Percentiles rank a stretch among this genome's conserved stretches.
phyloP scores from a whole-genome alignment of 257 asterid species.

The Nicotiana benthamiana region DNA sequence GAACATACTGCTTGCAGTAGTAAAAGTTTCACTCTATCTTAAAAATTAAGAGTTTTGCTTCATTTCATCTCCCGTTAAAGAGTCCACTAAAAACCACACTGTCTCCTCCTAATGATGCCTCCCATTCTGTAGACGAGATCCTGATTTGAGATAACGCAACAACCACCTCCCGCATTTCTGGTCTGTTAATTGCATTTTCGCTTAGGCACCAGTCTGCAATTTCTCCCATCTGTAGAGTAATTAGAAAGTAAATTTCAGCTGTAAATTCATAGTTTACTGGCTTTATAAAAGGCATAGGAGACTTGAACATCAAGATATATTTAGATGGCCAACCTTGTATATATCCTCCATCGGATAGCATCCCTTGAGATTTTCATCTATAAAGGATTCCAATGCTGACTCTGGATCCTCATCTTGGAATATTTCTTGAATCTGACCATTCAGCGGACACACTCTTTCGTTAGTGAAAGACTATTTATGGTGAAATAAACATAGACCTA shows the following conservation, averaged over 20 bases:
- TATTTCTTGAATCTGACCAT: constrained; percentile 39
- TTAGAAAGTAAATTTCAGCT: not conserved
- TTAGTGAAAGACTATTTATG: not conserved
- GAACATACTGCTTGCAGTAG: not conserved
- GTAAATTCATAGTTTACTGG: not conserved
- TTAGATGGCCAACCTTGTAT: constrained; percentile 39
- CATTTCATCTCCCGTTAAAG: constrained; percentile 47
- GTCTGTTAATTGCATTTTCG: constrained; percentile 69
- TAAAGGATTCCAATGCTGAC: constrained; percentile 35
- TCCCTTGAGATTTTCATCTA: constrained; percentile 52
- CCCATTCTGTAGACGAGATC: constrained; percentile 75
- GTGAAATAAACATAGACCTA: not conserved
- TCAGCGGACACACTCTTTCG: not conserved
- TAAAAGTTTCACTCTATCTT: not conserved
- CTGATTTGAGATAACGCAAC: constrained; percentile 48
- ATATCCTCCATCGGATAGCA: constrained; percentile 57
- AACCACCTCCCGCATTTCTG: constrained; percentile 72
- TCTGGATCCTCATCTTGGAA: constrained; percentile 53
- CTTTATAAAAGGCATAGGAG: not conserved
- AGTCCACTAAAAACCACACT: constrained; percentile 76
- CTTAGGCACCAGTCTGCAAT: constrained; percentile 69
- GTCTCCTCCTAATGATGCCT: constrained; percentile 79
- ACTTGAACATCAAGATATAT: not conserved
- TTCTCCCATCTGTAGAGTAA: constrained; percentile 54
- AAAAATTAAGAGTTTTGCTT: not conserved